These are phyloP conservation scores for Nigrospora oryzae DNA, from an alignment of 2,329 filamentous ascomycete species.

Conservation along the genomic window DNA sequence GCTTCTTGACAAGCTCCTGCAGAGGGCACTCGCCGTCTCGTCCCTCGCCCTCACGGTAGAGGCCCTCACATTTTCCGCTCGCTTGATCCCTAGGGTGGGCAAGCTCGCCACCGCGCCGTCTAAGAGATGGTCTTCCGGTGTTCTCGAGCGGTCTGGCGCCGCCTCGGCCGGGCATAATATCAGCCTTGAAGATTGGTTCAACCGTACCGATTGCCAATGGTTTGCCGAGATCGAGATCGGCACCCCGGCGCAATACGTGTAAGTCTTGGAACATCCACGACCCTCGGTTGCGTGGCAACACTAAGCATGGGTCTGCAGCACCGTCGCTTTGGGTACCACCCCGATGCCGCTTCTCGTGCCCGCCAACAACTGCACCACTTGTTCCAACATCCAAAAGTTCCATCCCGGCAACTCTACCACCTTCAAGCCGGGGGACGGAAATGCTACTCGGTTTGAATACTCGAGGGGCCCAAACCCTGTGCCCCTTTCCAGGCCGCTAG, in stretches of 20 bases:
- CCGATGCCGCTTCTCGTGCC: slow-evolving; percentile 19
- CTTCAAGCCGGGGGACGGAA: slow-evolving; percentile 14
- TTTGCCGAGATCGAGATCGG: slow-evolving; percentile 6
- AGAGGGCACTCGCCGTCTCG: too few relatives aligned
- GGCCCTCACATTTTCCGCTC: too few relatives aligned
- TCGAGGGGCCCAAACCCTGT: slow-evolving; percentile 18
- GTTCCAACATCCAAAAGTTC: slow-evolving; percentile 14
- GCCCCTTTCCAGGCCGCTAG: slow-evolving; percentile 12
- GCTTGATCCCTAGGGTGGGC: too few relatives aligned
- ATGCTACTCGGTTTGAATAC: slow-evolving; percentile 9
- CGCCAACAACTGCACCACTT: slow-evolving; percentile 17
- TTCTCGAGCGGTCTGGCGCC: too few relatives aligned
- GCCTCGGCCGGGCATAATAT: background rate
- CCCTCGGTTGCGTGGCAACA: too few relatives aligned
- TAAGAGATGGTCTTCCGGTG: too few relatives aligned
- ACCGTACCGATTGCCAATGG: slow-evolving; percentile 9
- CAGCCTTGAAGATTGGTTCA: slow-evolving; percentile 4
- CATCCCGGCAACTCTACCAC: slow-evolving; percentile 17
- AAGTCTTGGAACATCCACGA: slow-evolving; percentile 3
- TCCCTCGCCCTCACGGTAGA: too few relatives aligned
- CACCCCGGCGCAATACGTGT: slow-evolving; percentile 17
- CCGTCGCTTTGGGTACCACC: slow-evolving; percentile 22
- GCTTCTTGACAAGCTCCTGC: too few relatives aligned
- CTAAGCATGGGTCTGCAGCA: slow-evolving; percentile 7
- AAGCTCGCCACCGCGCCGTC: too few relatives aligned